Base-by-base conservation (phyloP, 305 asterid genomes). In the Solanum chacoense region DNA sequence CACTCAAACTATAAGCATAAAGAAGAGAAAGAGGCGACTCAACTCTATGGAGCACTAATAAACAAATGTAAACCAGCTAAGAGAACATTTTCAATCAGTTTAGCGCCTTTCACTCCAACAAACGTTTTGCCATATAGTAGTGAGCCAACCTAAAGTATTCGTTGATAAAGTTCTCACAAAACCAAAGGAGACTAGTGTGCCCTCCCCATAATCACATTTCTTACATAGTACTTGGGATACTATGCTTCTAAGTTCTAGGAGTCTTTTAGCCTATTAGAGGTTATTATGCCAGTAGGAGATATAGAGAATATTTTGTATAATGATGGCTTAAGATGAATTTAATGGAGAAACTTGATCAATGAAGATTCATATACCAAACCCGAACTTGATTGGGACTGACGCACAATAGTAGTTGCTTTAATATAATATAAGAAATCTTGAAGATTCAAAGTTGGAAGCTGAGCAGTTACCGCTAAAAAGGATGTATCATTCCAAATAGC, bases 401-500 rank as follows among this genome's bases (percentile, higher is more conserved):
- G 13, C 69, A 10, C 65, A 81, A 11, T 45, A 81, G 72, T 45
- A 28, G 71, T 81, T 2, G 28, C 13, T 18, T 6, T 81, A 29
- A 50, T 50, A 31, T 31, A 63, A 29, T 50, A 83, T 0, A 83
- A 83, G 72, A 83, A 50, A 83, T 50, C 10, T 83, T 50, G 73
- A 83, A 83, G 2, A 50, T 24, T 29, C 31, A 83, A 16, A 83
- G 40, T 72, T 74, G 63, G 38, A 86, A 28, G 87, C 11, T 20
- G 4, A 89, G 89, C 86, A 91, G 78, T 91, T 93, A 96, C 99
- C 69, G 98, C 98, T 84, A 98, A 91, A 89, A 98, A 98, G n/a
- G 95, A 93, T 10, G 99, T 98, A 87, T 98, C 99, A 8, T 98
- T 98, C 99, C 99, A 98, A 38, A 98, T 95, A 11, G 98, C 99